Evolutionary conservation across 768 basidiomycete species (phyloP).

Genomic region (Mycena floridula): DNA sequence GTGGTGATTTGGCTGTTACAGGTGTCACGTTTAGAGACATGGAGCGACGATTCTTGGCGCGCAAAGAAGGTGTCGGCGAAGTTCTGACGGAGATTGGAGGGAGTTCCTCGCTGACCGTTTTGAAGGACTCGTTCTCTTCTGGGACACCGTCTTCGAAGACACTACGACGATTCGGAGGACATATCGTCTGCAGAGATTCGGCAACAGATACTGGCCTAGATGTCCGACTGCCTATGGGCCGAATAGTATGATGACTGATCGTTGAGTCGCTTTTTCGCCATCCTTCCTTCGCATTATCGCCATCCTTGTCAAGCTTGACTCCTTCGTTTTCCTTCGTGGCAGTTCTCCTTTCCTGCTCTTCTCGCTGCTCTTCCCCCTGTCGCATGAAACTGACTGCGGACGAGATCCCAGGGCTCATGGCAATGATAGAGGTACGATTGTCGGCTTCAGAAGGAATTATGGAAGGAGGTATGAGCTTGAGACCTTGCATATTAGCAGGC

Average conservation of each 20-base stretch:
- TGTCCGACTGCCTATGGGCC: constrained; percentile 43
- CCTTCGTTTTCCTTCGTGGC: constrained; percentile 4
- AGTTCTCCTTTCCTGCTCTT: constrained; percentile 10
- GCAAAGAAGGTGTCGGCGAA: constrained; percentile 40
- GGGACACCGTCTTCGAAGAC: constrained; percentile 50
- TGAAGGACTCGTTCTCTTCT: constrained; percentile 38
- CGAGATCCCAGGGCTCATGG: constrained; percentile 50
- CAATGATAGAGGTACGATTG: constrained; percentile 45
- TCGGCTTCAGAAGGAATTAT: constrained; percentile 20
- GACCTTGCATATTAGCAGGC: constrained; percentile 18
- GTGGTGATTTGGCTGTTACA: constrained; percentile 22
- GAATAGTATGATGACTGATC: constrained; percentile 69
- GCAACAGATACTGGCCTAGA: constrained; percentile 75
- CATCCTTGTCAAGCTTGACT: constrained; percentile 14
- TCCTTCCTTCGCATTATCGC: constrained; percentile 45
- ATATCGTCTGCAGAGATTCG: constrained; percentile 68
- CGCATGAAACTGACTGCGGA: constrained; percentile 53
- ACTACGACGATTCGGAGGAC: constrained; percentile 64
- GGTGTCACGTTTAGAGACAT: constrained; percentile 53
- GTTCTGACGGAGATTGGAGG: constrained; percentile 12
- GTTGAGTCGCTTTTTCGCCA: constrained; percentile 84
- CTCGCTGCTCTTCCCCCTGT: constrained; percentile 27
- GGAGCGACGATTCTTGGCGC: constrained; percentile 52
- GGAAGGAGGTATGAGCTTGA: constrained; percentile 12
- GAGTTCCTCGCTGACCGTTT: constrained; percentile 11